Base-by-base conservation (phyloP, 768 basidiomycete species). In the Podaxis sp. region DNA sequence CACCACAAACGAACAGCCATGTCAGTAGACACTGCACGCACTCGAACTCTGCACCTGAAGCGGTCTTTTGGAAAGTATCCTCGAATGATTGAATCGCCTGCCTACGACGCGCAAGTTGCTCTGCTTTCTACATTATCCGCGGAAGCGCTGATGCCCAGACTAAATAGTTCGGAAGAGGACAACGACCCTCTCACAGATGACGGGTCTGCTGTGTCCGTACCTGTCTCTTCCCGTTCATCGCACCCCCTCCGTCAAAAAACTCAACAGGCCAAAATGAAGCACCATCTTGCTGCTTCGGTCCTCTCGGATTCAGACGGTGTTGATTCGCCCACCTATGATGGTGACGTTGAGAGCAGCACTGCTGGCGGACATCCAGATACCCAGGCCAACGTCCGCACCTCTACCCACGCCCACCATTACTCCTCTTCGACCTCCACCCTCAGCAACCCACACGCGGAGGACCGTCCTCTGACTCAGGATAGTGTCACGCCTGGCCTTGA, bases 281-380 rank as follows among this genome's bases (percentile, higher is more conserved):
- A 85, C 69, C 86, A 86, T 55, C 79, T 87, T 12, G 84, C 84
- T 3, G 75, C 79, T 55, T 78, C 78, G 69, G 64, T 86, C 63
- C 73, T 88, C 62, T 87, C 85, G 19, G 89, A 91, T 66, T 88
- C 86, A 46, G 88, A 85, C 71, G 86, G 91, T 58, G 82, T 89
- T 8, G 93, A 94, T 71, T 92, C 90, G 0, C 93, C 92, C 7
- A 94, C 92, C 0, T 94, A 95, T 73, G 93, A 95, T 69, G 93
- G 93, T 60, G 93, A 95, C 74, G 81, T 95, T 60, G 93, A 94
- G 72, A 88, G 85, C 67, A 86, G 87, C 1, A 89, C 87, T 7
- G 85, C 82, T 24, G 80, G 83, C 36, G 74, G 77, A 7, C 83
- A 84, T 53, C 74, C 72, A 12, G 61, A 62, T 22, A n/a, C 54